Conservation (phyloP, 208 protist genomes). For the Acanthamoeba divionensis region DNA sequence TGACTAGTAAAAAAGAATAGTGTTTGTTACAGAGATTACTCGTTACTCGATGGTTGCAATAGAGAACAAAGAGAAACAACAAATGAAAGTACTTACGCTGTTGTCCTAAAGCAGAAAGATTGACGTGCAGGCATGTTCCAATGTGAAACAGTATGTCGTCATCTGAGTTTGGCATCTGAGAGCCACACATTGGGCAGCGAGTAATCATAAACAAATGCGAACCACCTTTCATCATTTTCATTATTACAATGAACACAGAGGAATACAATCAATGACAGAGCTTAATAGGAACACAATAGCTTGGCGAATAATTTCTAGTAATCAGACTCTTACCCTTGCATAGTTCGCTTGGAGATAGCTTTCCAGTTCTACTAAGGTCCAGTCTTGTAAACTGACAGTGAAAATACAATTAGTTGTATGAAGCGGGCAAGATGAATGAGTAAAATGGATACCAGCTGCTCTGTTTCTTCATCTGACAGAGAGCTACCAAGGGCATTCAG, state of each 20-base stretch:
- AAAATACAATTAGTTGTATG: not conserved
- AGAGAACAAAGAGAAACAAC: not conserved
- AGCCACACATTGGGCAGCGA: not conserved
- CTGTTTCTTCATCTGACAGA: not conserved
- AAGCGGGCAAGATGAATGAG: not conserved
- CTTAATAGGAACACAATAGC: not conserved
- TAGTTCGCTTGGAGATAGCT: not conserved
- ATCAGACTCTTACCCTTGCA: not conserved
- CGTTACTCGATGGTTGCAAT: not conserved
- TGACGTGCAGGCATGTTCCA: not conserved
- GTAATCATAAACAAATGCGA: not conserved
- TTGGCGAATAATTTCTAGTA: not conserved
- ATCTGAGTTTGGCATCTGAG: not conserved
- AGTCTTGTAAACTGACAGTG: not conserved
- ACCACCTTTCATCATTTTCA: not conserved
- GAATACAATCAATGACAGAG: not conserved
- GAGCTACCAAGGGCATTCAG: not conserved
- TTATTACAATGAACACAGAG: not conserved
- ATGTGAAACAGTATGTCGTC: not conserved
- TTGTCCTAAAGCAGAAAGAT: not conserved
- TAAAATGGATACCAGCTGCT: not conserved
- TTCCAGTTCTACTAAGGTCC: not conserved
- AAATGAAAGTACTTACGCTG: not conserved
- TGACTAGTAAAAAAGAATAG: not conserved
- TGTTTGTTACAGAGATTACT: not conserved